A percentile compares a stretch with the other conserved stretches of the same genome.
Conservation (phyloP, 2,329 filamentous ascomycete species). For the Myotisia sp. region DNA sequence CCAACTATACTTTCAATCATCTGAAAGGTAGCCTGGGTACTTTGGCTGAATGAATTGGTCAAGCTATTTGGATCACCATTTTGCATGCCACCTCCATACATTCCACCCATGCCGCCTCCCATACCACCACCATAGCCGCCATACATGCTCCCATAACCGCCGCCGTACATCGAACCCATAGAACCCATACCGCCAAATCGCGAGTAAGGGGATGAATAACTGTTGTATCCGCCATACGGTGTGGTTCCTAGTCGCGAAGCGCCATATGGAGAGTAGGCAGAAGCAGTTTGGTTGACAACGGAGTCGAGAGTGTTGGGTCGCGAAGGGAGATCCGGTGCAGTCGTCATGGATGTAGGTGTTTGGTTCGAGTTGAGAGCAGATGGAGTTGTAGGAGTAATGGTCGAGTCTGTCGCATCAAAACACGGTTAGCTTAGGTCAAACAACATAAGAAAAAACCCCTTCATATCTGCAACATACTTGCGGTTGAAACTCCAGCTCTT, state of each 20-base stretch:
- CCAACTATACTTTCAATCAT: constrained; percentile 95
- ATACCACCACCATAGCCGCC: constrained; percentile 35
- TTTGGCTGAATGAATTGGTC: constrained; percentile 89
- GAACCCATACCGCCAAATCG: constrained; percentile 36
- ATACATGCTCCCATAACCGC: constrained; percentile 30
- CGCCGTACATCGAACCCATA: constrained; percentile 27
- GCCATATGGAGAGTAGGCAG: constrained; percentile 58
- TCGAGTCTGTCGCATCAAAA: constrained; percentile 16
- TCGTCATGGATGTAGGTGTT: constrained; percentile 29
- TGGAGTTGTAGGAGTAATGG: neutral
- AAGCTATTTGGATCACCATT: constrained; percentile 63
- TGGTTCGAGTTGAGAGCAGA: constrained; percentile 24
- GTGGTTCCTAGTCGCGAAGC: constrained; percentile 43
- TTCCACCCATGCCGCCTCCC: constrained; percentile 29
- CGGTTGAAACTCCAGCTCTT: constrained; percentile 46
- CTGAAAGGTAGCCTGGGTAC: constrained; percentile 92
- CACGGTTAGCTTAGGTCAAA: no score
- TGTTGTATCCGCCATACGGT: constrained; percentile 38
- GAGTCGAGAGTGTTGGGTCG: constrained; percentile 64
- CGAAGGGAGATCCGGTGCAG: constrained; percentile 59
- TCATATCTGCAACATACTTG: constrained; percentile 34
- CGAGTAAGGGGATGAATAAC: constrained; percentile 42
- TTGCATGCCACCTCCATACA: constrained; percentile 33
- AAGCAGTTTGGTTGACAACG: constrained; percentile 75
- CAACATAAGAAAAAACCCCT: no score